phyloP scores from a whole-genome alignment of 345 rosid species.

The Melaleuca quinquenervia region DNA sequence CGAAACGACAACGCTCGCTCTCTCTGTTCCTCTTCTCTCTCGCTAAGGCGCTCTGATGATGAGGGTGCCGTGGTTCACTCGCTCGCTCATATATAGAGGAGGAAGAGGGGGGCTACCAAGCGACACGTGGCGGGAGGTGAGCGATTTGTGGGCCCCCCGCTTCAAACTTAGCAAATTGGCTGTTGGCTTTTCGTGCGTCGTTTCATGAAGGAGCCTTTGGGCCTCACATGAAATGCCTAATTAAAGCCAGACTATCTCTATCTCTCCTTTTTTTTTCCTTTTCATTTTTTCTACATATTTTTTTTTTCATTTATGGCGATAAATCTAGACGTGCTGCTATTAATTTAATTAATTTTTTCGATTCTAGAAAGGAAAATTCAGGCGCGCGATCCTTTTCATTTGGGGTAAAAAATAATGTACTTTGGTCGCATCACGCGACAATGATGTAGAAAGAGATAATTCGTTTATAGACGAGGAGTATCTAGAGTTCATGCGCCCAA shows the following conservation, averaged over 20 bases:
- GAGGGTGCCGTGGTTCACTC: too few species aligned
- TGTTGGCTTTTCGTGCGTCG: background rate
- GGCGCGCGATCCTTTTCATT: too few species aligned
- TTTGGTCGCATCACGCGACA: background rate
- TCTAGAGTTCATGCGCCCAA: too few species aligned
- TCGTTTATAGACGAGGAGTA: background rate
- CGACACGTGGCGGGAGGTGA: slow-evolving; percentile 17
- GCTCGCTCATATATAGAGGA: background rate
- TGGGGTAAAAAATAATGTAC: too few species aligned
- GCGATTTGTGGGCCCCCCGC: slow-evolving; percentile 6
- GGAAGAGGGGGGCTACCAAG: background rate
- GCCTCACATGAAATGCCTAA: background rate
- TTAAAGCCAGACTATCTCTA: background rate
- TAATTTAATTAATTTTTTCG: too few species aligned
- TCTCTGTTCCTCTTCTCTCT: background rate
- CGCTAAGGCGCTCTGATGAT: background rate
- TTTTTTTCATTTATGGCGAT: background rate
- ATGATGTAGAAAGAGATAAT: background rate
- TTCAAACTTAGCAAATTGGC: background rate
- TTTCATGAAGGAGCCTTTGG: background rate
- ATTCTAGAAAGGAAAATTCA: background rate
- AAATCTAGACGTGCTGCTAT: background rate
- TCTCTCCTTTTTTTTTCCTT: fast-evolving
- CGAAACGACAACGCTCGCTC: background rate
- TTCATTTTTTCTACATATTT: background rate